Percentiles rank a stretch among this genome's conserved stretches.
These are phyloP conservation scores for Talaromyces borbonicus DNA, from an alignment of 495 filamentous ascomycete genomes.

Conservation along the genomic window DNA sequence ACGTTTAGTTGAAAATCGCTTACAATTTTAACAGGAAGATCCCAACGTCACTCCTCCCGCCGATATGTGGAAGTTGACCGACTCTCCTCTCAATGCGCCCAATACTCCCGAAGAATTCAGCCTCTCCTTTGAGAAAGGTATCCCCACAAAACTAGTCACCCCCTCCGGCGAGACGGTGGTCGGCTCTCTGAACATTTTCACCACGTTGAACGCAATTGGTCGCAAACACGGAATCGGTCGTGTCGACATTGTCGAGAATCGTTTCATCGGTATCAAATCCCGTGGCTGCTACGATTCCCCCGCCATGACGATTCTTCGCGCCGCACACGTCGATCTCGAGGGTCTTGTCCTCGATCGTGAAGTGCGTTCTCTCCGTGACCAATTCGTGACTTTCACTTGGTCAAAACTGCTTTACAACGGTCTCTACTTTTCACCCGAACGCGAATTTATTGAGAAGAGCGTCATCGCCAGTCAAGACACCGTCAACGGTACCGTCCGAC, in stretches of 20 bases:
- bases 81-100: slow-evolving; percentile 67
- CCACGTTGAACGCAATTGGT: slow-evolving; percentile 68
- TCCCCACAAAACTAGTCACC: slow-evolving; percentile 61
- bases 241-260: slow-evolving; percentile 86
- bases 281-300: slow-evolving; percentile 89
- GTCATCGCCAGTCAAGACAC: slow-evolving; percentile 59
- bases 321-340: slow-evolving; percentile 75
- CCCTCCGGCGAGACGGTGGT: slow-evolving; percentile 55
- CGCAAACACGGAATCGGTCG: slow-evolving; percentile 70
- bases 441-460: slow-evolving; percentile 66
- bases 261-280: slow-evolving; percentile 78
- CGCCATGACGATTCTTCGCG: slow-evolving; percentile 43
- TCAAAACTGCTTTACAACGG: slow-evolving; percentile 73
- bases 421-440: slow-evolving; percentile 68
- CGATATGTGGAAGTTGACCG: slow-evolving; percentile 79
- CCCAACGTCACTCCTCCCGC: slow-evolving; percentile 50
- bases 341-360: slow-evolving; percentile 77
- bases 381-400: slow-evolving; percentile 64
- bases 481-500: slow-evolving; percentile 62
- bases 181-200: slow-evolving; percentile 71
- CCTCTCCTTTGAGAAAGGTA: slow-evolving; percentile 74
- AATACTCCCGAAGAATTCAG: slow-evolving; percentile 68
- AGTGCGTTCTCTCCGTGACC: slow-evolving; percentile 77
- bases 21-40: slow-evolving; percentile 23
- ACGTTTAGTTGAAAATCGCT: background rate